Conservation (phyloP, 2,329 filamentous ascomycete species). For the Didymella pinodella region DNA sequence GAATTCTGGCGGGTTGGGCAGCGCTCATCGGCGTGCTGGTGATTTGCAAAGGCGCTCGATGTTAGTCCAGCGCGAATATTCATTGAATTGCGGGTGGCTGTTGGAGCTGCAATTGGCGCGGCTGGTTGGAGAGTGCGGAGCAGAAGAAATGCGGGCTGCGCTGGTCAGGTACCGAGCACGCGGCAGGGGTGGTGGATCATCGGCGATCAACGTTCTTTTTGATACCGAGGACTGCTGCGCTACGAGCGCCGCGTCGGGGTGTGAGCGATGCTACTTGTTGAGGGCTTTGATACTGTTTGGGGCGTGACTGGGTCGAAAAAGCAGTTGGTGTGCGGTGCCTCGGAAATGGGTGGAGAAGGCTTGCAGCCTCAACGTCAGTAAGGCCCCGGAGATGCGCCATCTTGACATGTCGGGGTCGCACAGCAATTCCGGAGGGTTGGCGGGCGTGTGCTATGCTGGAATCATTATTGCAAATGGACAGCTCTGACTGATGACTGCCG, state of each 20-base stretch:
- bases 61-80: no score
- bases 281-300: neutral
- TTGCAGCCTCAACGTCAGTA: conserved; percentile 13
- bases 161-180: conserved; percentile 16
- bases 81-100: neutral
- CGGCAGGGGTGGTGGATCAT: conserved; percentile 6
- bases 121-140: neutral
- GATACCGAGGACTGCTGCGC: neutral
- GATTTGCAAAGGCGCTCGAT: neutral
- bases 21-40: conserved; percentile 6
- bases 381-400: conserved; percentile 2
- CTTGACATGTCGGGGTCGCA: conserved; percentile 10
- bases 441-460: neutral
- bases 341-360: conserved; percentile 10
- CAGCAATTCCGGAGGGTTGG: conserved; percentile 2
- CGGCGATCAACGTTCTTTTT: conserved; percentile 14
- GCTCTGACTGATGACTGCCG: neutral
- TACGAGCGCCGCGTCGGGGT: neutral
- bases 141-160: conserved; percentile 5
- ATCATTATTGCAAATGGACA: neutral
- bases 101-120: neutral
- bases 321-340: conserved; percentile 11
- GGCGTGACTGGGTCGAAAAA: conserved; percentile 6
- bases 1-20: conserved; percentile 12
- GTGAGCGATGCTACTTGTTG: neutral